Evolutionary conservation across 495 filamentous ascomycete genomes (phyloP), one percentile per base, ranked within the genome.

Genomic region (Hypomontagnella submonticulosa): DNA sequence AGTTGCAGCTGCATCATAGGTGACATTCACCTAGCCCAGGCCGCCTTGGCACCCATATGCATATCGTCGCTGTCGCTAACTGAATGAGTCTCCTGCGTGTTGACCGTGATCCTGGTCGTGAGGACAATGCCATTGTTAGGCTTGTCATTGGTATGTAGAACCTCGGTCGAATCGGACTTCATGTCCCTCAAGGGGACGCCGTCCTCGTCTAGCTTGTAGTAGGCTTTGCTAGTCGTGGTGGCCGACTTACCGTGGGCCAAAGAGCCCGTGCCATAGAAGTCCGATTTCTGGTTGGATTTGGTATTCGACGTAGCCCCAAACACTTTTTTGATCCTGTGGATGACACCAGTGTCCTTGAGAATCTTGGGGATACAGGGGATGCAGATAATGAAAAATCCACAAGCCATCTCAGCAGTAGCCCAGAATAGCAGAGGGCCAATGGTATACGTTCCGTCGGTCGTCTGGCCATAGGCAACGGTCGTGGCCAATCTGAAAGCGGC

Each of bases 341-440:
- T 4, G 20, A 10, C 3, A 5, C 33, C 18, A 10, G 36, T 16
- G 4, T 55, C 51, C 38, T 11, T 8, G 27, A 43, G 18, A 33
- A 43, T 55, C 13, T 43, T 43, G 7, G 38, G 51, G 13, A 43
- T 41, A 43, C 41, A 43, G 4, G 41, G 41, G 7, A 43, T 43
- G 41, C 41, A 43, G 41, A 43, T 19, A n/a, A 43, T 43, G 41
- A 43, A 43, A n/a, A 43, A 43, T n/a, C 13, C 41, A 19, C 41
- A 43, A 8, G 41, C 16, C 13, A 15, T 43, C 15, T 43, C 41
- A 15, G 41, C 41, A 4, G n/a, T 19, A 3, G 16, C 41, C 41
- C 41, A 43, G 41, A 43, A 43, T 2, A 43, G 13, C 13, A 43
- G 16, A 43, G 41, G 41, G 9, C 41, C 41, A 43, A 43, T 15